Conservation (phyloP, 345 rosid genomes). For the Chamaenerion angustifolium region DNA sequence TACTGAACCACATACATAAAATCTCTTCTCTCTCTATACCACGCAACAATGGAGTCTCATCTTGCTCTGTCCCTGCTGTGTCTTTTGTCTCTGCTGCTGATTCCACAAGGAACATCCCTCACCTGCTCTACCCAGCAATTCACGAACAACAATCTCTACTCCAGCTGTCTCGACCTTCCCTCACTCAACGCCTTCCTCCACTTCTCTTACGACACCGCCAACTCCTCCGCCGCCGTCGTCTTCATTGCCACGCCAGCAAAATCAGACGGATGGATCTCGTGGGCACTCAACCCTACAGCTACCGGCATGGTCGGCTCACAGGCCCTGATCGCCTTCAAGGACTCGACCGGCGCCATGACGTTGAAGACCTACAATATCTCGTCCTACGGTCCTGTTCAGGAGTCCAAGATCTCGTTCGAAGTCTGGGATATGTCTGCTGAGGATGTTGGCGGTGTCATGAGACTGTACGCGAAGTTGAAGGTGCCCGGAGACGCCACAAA, state of each 20-base stretch:
- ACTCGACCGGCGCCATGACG: constrained; percentile 11
- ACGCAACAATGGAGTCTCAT: not conserved
- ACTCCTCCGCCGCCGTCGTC: constrained; percentile 53
- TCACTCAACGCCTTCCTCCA: constrained; percentile 52
- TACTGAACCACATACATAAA: not conserved
- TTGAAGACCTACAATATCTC: constrained; percentile 44
- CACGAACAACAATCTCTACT: constrained; percentile 24
- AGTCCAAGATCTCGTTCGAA: constrained; percentile 32
- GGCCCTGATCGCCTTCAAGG: constrained; percentile 42
- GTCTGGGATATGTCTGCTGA: constrained; percentile 44
- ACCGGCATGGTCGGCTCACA: constrained; percentile 70
- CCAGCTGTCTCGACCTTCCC: constrained; percentile 59
- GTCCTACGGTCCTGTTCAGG: constrained; percentile 9
- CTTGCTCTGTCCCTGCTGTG: constrained; percentile 5
- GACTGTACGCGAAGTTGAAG: constrained; percentile 39
- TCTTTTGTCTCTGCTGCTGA: constrained; percentile 1
- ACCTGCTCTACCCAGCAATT: constrained; percentile 44
- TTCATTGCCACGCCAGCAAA: constrained; percentile 45
- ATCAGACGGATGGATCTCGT: constrained; percentile 55
- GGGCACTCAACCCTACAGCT: constrained; percentile 59
- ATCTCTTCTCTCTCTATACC: not conserved
- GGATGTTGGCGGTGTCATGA: constrained; percentile 7
- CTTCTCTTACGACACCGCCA: constrained; percentile 41
- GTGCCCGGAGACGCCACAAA: constrained; percentile 30
- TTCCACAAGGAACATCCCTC: constrained; percentile 20